Percentiles rank a stretch among this genome's conserved stretches.
These are phyloP conservation scores for Stagonosporopsis chrysanthemi DNA, from an alignment of 2,329 filamentous ascomycete genomes.

Conservation along the genomic window DNA sequence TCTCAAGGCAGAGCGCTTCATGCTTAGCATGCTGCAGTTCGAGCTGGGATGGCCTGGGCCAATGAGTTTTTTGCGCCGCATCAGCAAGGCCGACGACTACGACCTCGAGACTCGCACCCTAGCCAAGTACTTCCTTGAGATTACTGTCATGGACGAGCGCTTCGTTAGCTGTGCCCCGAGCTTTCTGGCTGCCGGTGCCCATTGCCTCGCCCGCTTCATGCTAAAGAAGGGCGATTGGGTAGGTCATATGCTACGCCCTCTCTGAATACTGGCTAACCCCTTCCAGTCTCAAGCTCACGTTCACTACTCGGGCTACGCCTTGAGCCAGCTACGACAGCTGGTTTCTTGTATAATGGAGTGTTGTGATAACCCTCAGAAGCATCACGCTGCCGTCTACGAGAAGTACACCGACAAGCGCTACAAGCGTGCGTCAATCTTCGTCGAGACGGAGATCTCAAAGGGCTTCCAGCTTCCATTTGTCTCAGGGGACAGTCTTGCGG, in stretches of 20 bases:
- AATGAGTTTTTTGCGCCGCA: constrained; percentile 95
- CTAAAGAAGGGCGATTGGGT: constrained; percentile 94
- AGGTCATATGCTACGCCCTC: constrained; percentile 50
- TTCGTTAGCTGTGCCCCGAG: constrained; percentile 92
- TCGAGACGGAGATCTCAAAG: constrained; percentile 74
- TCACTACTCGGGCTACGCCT: constrained; percentile 94
- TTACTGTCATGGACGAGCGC: constrained; percentile 97
- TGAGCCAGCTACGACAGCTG: constrained; percentile 79
- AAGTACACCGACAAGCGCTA: constrained; percentile 91
- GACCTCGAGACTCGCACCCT: constrained; percentile 93
- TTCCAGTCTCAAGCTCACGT: constrained; percentile 79
- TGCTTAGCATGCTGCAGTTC: constrained; percentile 95
- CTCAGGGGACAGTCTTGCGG: constrained; percentile 46
- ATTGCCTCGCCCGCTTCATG: constrained; percentile 89
- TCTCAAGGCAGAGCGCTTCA: constrained; percentile 95
- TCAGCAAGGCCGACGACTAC: constrained; percentile 98
- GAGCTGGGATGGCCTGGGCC: constrained; percentile 98
- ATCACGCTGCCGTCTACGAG: constrained; percentile 87
- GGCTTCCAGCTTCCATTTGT: constrained; percentile 61
- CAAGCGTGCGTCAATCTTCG: constrained; percentile 82
- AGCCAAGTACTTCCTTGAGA: constrained; percentile 96
- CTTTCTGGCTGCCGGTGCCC: constrained; percentile 88
- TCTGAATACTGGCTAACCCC: constrained; percentile 45
- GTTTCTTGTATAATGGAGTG: constrained; percentile 84
- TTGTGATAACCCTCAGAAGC: constrained; percentile 79